Conservation (phyloP, 768 basidiomycete species). For the Punctularia strigosozonata region DNA sequence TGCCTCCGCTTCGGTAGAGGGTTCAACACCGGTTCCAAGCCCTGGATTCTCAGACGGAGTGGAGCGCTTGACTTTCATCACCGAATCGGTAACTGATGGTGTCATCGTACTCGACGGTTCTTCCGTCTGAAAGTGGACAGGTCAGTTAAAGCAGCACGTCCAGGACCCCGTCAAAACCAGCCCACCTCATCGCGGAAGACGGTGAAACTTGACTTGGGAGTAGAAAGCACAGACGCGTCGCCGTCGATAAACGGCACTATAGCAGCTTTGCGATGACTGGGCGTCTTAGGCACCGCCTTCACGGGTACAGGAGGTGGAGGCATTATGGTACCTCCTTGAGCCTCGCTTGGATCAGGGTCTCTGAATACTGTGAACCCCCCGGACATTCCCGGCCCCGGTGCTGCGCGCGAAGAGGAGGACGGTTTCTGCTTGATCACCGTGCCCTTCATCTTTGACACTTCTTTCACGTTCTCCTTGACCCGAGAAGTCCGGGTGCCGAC, state of each 20-base stretch:
- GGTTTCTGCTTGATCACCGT: slow-evolving; percentile 55
- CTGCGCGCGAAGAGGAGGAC: slow-evolving; percentile 16
- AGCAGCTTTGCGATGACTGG: slow-evolving; percentile 3
- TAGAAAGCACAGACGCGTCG: slow-evolving; percentile 5
- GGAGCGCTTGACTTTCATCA: slow-evolving; percentile 52
- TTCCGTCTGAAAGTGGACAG: slow-evolving; percentile 16
- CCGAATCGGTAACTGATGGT: slow-evolving; percentile 33
- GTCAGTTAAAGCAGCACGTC: slow-evolving; percentile 8
- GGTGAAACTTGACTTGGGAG: slow-evolving; percentile 47
- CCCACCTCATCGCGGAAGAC: slow-evolving; percentile 68
- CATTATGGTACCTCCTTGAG: slow-evolving; percentile 9
- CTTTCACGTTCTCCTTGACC: slow-evolving; percentile 68
- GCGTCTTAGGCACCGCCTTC: neutral
- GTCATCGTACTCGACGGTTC: slow-evolving; percentile 19
- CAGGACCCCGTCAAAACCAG: slow-evolving; percentile 7
- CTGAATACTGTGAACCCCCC: slow-evolving; percentile 57
- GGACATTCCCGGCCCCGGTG: slow-evolving; percentile 24
- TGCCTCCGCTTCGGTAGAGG: slow-evolving; percentile 63
- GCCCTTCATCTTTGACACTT: slow-evolving; percentile 56
- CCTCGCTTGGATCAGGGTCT: slow-evolving; percentile 42
- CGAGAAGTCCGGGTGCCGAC: slow-evolving; percentile 68
- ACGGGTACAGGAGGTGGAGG: slow-evolving; percentile 27
- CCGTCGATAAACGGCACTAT: slow-evolving; percentile 6
- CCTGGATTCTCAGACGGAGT: slow-evolving; percentile 20
- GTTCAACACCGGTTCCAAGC: slow-evolving; percentile 26